A percentile compares a stretch with the other conserved stretches of the same genome.
Evolutionary conservation across 306 rosid species (phyloP).

Genomic region (Heteromeles arbutifolia): DNA sequence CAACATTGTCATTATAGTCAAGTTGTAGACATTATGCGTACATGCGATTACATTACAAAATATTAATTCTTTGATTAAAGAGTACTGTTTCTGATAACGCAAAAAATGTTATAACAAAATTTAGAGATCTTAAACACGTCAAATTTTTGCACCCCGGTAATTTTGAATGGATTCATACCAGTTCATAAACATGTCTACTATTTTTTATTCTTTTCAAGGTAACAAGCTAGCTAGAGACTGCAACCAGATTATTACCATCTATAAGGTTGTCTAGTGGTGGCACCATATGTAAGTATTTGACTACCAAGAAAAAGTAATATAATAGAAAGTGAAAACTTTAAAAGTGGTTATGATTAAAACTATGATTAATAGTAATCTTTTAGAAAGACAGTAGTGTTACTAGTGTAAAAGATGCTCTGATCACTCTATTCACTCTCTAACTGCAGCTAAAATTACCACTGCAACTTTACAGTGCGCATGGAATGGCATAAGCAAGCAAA

Average conservation of each 20-base stretch:
- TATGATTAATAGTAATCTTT: slow-evolving; percentile 67
- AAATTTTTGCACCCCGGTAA: no score
- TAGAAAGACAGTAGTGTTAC: slow-evolving; percentile 41
- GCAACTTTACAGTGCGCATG: slow-evolving; percentile 93
- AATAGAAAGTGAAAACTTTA: slow-evolving; percentile 49
- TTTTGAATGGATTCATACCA: neutral
- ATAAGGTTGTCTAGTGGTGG: neutral
- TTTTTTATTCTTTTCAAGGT: neutral
- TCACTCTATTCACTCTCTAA: slow-evolving; percentile 22
- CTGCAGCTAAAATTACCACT: slow-evolving; percentile 14
- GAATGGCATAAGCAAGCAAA: slow-evolving; percentile 52
- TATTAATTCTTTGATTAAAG: no score
- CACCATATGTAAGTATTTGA: neutral
- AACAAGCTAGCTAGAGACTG: neutral
- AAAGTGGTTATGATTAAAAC: slow-evolving; percentile 61
- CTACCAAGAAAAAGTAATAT: slow-evolving; percentile 7
- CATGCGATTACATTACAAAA: no score
- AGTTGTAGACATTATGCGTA: no score
- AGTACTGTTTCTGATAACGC: no score
- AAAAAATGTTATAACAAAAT: no score
- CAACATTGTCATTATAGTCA: no score
- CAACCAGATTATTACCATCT: neutral
- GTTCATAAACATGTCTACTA: neutral
- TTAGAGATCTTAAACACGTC: no score
- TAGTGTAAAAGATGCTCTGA: slow-evolving; percentile 43